These are phyloP conservation scores for Yamadazyma insecticola DNA, from an alignment of 805 yeast species.

Conservation along the genomic window DNA sequence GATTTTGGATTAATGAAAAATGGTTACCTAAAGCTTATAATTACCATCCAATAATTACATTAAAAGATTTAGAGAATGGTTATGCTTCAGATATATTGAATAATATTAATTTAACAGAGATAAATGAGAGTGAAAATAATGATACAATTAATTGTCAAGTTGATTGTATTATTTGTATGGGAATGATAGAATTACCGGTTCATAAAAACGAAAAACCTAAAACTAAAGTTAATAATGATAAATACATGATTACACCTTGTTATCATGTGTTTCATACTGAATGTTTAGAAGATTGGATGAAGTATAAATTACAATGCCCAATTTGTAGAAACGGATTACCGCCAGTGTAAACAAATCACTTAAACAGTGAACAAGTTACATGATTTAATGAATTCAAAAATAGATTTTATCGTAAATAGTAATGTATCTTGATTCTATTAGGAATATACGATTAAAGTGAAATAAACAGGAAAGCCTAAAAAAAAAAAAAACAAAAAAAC, in stretches of 20 bases:
- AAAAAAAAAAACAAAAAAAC: too few relatives aligned
- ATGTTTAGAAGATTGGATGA: constrained; percentile 94
- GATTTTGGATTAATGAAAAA: constrained; percentile 76
- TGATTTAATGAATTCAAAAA: too few relatives aligned
- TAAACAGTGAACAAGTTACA: too few relatives aligned
- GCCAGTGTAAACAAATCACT: constrained; percentile 55
- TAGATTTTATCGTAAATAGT: too few relatives aligned
- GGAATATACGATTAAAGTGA: too few relatives aligned
- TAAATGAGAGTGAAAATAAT: constrained; percentile 14
- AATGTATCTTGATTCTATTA: too few relatives aligned
- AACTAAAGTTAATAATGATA: constrained; percentile 23
- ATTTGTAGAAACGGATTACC: constrained; percentile 85
- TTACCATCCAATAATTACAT: constrained; percentile 66
- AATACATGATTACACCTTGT: constrained; percentile 87
- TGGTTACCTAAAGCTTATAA: constrained; percentile 79
- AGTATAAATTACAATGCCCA: constrained; percentile 88
- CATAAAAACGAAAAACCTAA: constrained; percentile 7
- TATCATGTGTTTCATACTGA: constrained; percentile 82
- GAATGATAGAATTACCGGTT: constrained; percentile 58
- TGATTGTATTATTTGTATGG: constrained; percentile 92
- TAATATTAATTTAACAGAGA: constrained; percentile 17
- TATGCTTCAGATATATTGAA: constrained; percentile 50
- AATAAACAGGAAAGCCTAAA: too few relatives aligned
- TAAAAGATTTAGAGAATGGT: constrained; percentile 59
- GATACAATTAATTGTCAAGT: constrained; percentile 41